A percentile compares a stretch with the other conserved stretches of the same genome.
phyloP scores from a whole-genome alignment of 2,329 filamentous ascomycete genomes.

The Xylaria polymorpha region DNA sequence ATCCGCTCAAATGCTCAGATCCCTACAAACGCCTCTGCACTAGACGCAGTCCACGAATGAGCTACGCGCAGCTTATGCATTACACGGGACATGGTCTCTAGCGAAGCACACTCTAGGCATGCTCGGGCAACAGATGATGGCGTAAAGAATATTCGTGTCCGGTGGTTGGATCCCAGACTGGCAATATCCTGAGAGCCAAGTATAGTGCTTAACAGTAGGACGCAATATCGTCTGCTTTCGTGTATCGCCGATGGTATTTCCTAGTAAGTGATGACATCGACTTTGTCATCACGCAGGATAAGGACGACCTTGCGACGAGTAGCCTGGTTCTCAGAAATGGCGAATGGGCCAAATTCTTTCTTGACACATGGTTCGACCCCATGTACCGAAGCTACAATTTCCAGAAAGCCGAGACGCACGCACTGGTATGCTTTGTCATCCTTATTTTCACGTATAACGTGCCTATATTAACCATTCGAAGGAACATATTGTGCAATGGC shows the following conservation, averaged over 20 bases:
- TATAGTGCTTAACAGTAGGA: conserved; percentile 40
- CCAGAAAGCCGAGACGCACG: conserved; percentile 91
- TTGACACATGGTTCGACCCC: conserved; percentile 97
- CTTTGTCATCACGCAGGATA: conserved; percentile 86
- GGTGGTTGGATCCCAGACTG: conserved; percentile 29
- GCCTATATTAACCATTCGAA: conserved; percentile 54
- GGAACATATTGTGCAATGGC: conserved; percentile 95
- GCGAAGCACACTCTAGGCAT: conserved; percentile 27
- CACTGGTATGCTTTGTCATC: conserved; percentile 71
- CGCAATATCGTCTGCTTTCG: conserved; percentile 36
- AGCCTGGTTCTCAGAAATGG: conserved; percentile 86
- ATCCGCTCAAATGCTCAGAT: conserved; percentile 29
- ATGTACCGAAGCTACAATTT: conserved; percentile 96
- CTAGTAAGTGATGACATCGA: conserved; percentile 68
- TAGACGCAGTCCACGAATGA: conserved; percentile 23
- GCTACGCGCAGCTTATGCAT: conserved; percentile 21
- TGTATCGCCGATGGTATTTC: conserved; percentile 27
- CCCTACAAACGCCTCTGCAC: conserved; percentile 31
- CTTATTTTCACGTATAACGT: neutral
- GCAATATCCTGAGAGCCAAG: conserved; percentile 47
- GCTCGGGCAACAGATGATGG: conserved; percentile 31
- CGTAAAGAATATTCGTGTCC: conserved; percentile 32
- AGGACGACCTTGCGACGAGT: conserved; percentile 77
- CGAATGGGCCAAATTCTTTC: conserved; percentile 91
- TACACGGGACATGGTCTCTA: conserved; percentile 15